Conservation (phyloP, 495 filamentous ascomycete species). For the Hamigera avellanea region DNA sequence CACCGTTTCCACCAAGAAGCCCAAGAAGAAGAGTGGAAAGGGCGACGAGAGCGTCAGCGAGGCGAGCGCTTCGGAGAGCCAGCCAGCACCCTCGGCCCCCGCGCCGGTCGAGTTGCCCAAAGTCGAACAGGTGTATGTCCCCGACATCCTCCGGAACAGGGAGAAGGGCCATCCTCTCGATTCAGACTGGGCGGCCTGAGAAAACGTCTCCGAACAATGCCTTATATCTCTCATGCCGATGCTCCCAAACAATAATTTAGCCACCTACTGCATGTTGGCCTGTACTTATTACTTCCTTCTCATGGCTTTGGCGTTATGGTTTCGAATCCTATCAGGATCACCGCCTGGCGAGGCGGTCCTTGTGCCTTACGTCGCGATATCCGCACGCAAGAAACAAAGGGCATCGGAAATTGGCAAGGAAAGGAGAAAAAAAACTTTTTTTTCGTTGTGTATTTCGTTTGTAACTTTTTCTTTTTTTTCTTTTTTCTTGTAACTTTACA, state of each 20-base stretch:
- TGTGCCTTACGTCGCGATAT: too few relatives aligned
- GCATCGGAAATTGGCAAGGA: background rate
- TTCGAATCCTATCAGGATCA: conserved; percentile 20
- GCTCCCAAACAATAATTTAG: too few relatives aligned
- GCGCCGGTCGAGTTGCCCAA: conserved; percentile 23
- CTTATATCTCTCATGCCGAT: too few relatives aligned
- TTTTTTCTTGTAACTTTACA: too few relatives aligned
- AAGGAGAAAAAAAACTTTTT: conserved; percentile 7
- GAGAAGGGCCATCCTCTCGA: conserved; percentile 44
- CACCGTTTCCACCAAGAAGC: conserved; percentile 60
- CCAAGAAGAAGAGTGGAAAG: conserved; percentile 40
- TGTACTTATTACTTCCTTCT: conserved; percentile 22
- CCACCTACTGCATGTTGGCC: too few relatives aligned
- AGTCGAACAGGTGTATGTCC: conserved; percentile 32
- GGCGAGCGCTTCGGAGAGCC: conserved; percentile 27
- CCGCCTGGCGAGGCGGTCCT: conserved; percentile 7
- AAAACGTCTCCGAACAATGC: background rate
- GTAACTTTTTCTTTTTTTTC: conserved; percentile 2
- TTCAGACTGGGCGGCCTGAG: conserved; percentile 45
- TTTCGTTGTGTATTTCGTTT: conserved; percentile 3
- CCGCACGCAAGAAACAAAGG: background rate
- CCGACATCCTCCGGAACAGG: conserved; percentile 25
- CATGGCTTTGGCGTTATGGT: conserved; percentile 30
- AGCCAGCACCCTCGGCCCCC: conserved; percentile 18
- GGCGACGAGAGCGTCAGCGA: conserved; percentile 31